A percentile compares a stretch with the other conserved stretches of the same genome.
phyloP scores from a whole-genome alignment of 2,329 filamentous ascomycete species.

The Fusarium odoratissimum region DNA sequence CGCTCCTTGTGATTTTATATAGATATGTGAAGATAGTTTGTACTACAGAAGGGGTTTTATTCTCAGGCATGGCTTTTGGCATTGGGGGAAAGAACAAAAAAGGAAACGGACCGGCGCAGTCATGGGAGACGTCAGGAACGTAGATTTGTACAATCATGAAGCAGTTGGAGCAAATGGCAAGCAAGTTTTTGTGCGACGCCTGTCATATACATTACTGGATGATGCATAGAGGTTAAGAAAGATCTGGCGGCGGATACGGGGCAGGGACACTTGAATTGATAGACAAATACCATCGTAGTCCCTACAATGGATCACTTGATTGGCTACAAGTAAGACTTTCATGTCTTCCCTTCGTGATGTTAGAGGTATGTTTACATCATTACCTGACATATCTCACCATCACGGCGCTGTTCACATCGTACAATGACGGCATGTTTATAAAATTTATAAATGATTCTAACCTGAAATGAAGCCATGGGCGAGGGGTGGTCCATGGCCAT shows the following conservation, averaged over 20 bases:
- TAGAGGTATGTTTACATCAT: not conserved
- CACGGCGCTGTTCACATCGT: not conserved
- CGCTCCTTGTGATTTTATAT: slow-evolving; percentile 42
- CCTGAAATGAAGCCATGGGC: not conserved
- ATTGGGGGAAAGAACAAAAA: slow-evolving; percentile 8
- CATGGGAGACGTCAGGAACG: slow-evolving; percentile 10
- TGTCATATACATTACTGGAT: slow-evolving; percentile 16
- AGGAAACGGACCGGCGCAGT: slow-evolving; percentile 19
- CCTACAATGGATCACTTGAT: not conserved
- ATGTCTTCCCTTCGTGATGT: not conserved
- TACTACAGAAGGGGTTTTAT: slow-evolving; percentile 11
- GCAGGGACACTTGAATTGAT: slow-evolving; percentile 26
- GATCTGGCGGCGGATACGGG: slow-evolving; percentile 16
- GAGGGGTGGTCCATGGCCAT: not conserved
- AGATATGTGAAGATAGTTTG: slow-evolving; percentile 34
- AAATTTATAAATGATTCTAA: not conserved
- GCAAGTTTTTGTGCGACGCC: not conserved
- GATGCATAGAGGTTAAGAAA: slow-evolving; percentile 16
- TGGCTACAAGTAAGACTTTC: not conserved
- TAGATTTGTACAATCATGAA: slow-evolving; percentile 38
- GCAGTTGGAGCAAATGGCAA: slow-evolving; percentile 5
- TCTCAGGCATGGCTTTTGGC: slow-evolving; percentile 6
- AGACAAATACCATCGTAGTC: slow-evolving; percentile 28
- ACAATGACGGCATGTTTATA: not conserved
- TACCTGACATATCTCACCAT: not conserved